A percentile compares a stretch with the other conserved stretches of the same genome.
Evolutionary conservation across 306 rosid genomes (phyloP).

Genomic region (Sindora glabra): DNA sequence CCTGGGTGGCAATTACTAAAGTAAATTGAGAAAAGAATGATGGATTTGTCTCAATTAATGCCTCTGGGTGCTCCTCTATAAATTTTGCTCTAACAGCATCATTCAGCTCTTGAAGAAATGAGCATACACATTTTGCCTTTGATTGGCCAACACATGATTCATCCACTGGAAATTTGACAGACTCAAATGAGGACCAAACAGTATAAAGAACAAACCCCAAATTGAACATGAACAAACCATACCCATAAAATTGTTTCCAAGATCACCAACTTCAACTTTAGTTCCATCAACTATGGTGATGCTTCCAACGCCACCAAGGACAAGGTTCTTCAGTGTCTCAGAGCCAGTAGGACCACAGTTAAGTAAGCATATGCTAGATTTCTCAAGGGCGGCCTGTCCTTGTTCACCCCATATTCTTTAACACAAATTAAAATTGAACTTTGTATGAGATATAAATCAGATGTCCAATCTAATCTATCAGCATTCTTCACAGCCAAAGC

Average conservation of each 20-base stretch:
- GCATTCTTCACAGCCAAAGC: too few relatives aligned
- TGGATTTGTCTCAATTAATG: conserved; percentile 71
- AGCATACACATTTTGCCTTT: conserved; percentile 84
- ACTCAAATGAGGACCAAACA: conserved; percentile 7
- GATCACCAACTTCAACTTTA: conserved; percentile 85
- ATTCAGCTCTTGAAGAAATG: conserved; percentile 94
- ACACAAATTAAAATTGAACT: conserved; percentile 8
- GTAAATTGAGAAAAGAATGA: conserved; percentile 91
- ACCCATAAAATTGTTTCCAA: conserved; percentile 95
- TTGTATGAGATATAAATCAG: background rate
- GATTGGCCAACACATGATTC: conserved; percentile 81
- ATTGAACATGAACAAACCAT: background rate
- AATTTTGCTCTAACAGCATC: conserved; percentile 94
- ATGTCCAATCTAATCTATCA: too few relatives aligned
- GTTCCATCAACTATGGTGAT: conserved; percentile 94
- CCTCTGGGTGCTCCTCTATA: conserved; percentile 82
- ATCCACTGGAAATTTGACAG: conserved; percentile 44
- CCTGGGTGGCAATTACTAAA: conserved; percentile 93
- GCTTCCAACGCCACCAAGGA: conserved; percentile 96
- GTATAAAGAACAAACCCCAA: background rate
- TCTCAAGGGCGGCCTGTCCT: conserved; percentile 76
- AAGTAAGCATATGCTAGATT: conserved; percentile 75
- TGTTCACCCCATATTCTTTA: conserved; percentile 86
- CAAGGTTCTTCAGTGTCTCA: conserved; percentile 83
- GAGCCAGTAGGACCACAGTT: conserved; percentile 99